These are phyloP conservation scores for Hypoxylon sp. DNA, from an alignment of 2,329 filamentous ascomycete species.

Conservation along the genomic window DNA sequence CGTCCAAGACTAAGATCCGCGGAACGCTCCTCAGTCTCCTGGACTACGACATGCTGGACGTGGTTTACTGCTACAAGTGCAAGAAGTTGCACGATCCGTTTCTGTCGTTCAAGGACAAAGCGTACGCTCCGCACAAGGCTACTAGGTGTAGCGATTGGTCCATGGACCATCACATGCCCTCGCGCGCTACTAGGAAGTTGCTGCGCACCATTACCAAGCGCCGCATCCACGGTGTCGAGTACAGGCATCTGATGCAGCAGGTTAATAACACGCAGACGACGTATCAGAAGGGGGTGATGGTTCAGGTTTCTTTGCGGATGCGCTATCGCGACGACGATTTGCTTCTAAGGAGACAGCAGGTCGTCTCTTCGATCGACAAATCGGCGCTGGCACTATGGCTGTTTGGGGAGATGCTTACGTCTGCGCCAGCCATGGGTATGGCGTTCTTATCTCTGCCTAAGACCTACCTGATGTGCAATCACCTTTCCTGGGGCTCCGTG, in stretches of 20 bases:
- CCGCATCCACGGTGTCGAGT: conserved; percentile 42
- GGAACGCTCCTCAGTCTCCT: conserved; percentile 45
- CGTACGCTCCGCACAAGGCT: conserved; percentile 43
- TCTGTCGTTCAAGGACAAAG: conserved; percentile 43
- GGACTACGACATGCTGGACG: conserved; percentile 46
- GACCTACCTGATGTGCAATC: conserved; percentile 43
- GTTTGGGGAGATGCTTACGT: conserved; percentile 39
- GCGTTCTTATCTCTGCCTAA: conserved; percentile 26
- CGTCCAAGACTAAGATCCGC: conserved; percentile 40
- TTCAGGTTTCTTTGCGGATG: conserved; percentile 43
- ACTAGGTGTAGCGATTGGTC: conserved; percentile 43
- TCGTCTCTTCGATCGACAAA: conserved; percentile 48
- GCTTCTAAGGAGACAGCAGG: conserved; percentile 45
- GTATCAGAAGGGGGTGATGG: conserved; percentile 44
- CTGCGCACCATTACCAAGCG: conserved; percentile 48
- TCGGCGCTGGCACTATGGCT: conserved; percentile 42
- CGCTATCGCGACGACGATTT: conserved; percentile 45
- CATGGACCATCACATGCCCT: conserved; percentile 49
- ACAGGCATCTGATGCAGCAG: conserved; percentile 45
- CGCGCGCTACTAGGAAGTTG: conserved; percentile 47
- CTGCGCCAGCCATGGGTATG: not conserved
- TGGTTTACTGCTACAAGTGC: conserved; percentile 51
- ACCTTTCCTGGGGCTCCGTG: conserved; percentile 36
- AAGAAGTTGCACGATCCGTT: conserved; percentile 48
- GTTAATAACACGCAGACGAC: conserved; percentile 48